Percentiles rank a stretch among this genome's conserved stretches.
Evolutionary conservation across 2,329 filamentous ascomycete genomes (phyloP).

Genomic region (Botrytis galanthina): DNA sequence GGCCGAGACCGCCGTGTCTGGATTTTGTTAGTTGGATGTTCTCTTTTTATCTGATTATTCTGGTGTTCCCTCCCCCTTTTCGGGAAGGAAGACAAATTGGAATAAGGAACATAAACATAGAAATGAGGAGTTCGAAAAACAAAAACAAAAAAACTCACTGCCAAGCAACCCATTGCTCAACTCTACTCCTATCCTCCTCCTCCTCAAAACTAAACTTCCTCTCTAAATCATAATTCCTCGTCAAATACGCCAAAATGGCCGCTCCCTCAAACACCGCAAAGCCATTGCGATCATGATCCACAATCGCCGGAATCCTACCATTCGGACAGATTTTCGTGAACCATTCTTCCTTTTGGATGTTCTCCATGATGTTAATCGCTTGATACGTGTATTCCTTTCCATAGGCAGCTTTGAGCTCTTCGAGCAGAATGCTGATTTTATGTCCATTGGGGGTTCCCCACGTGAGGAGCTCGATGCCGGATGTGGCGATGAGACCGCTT

Average conservation of each 20-base stretch:
- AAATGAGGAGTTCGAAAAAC: not conserved
- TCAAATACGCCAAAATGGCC: slow-evolving; percentile 71
- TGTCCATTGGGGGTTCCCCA: slow-evolving; percentile 54
- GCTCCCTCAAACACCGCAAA: slow-evolving; percentile 72
- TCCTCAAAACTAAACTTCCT: slow-evolving; percentile 64
- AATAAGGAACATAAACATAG: not conserved
- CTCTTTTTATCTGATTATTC: not conserved
- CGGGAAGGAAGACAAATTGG: not conserved
- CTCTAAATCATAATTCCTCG: slow-evolving; percentile 68
- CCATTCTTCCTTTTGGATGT: slow-evolving; percentile 67
- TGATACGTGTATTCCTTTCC: slow-evolving; percentile 59
- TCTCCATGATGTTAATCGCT: slow-evolving; percentile 56
- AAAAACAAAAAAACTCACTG: slow-evolving; percentile 41
- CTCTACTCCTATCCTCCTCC: slow-evolving; percentile 44
- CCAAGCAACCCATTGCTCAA: slow-evolving; percentile 65
- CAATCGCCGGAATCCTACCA: slow-evolving; percentile 62
- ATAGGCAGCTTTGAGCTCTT: slow-evolving; percentile 66
- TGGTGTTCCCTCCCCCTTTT: not conserved
- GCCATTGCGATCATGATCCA: slow-evolving; percentile 61
- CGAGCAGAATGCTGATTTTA: slow-evolving; percentile 60
- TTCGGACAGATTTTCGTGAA: slow-evolving; percentile 62
- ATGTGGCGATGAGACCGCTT: slow-evolving; percentile 58
- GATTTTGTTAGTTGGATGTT: not conserved
- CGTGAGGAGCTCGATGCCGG: slow-evolving; percentile 64
- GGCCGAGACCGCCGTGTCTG: slow-evolving; percentile 18